A percentile compares a stretch with the other conserved stretches of the same genome.
Conservation (phyloP, 1,139 yeast species). For the Sugiyamaella neomexicana region DNA sequence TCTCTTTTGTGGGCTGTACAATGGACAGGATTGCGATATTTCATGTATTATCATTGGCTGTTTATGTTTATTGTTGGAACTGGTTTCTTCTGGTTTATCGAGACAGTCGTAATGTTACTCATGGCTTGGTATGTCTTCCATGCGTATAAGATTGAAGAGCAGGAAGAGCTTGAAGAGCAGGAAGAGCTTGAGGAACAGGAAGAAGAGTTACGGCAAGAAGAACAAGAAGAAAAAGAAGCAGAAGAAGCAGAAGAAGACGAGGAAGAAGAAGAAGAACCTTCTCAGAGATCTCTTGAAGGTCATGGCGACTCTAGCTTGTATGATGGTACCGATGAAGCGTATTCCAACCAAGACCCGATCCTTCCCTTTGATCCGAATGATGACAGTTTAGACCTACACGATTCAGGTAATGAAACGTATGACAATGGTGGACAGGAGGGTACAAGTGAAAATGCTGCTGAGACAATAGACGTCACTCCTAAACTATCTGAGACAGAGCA, state of each 20-base stretch:
- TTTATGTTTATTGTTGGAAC: conserved; percentile 54
- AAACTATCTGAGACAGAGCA: neutral
- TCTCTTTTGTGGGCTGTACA: conserved; percentile 39
- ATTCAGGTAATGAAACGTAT: neutral
- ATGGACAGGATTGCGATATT: conserved; percentile 60
- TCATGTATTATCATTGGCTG: conserved; percentile 52
- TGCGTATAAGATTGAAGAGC: conserved; percentile 9
- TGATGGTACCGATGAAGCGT: neutral
- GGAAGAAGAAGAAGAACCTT: neutral
- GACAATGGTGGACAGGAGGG: neutral
- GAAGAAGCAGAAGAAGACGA: neutral
- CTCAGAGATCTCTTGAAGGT: neutral
- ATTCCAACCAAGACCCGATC: neutral
- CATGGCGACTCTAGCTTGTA: neutral
- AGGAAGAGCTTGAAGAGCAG: neutral
- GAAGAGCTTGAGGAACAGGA: neutral
- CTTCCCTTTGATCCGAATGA: neutral
- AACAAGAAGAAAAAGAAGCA: neutral
- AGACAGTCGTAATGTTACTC: conserved; percentile 28
- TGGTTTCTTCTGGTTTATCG: conserved; percentile 50
- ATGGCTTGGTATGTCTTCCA: conserved; percentile 25
- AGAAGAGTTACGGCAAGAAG: too few relatives aligned
- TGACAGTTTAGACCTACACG: neutral
- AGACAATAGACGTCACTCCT: neutral
- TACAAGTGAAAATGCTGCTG: neutral